Evolutionary conservation across 2,329 filamentous ascomycete genomes (phyloP), one percentile per base, ranked within the genome.

Genomic region (Aureobasidium sp.): DNA sequence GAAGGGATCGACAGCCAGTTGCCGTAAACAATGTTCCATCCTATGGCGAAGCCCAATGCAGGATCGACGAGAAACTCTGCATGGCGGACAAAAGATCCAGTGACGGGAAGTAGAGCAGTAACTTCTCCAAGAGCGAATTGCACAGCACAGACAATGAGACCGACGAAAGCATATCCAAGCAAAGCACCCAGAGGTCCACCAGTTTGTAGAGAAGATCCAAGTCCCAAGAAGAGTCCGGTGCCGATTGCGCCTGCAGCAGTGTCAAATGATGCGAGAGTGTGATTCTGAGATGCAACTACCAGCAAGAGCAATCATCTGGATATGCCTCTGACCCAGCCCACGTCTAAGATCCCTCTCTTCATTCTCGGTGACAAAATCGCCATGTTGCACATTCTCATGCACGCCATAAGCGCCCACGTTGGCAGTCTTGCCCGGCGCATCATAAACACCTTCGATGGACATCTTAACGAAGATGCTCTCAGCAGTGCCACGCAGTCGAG

Each of bases 71-170:
- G 94, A 53, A 90, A 82, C 64, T 85, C 82, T 19, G 90, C 89
- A 70, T 92, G 93, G 68, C 88, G 88, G 64, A 89, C 89, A 74
- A 94, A 94, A 67, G 89, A 90, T 71, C 87, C 85, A 61, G 85
- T 82, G 68, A 91, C 80, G 54, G 90, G 90, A 33, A 94, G 74
- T 87, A 88, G 93, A 56, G 89, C 83, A 6, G 89, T 88, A 88
- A 94, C 93, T 74, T 93, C 89, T 65, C 89, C 90, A 4, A 94
- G 83, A 62, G 84, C 86, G 63, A 85, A 85, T 88, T 94, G 91
- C 67, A 94, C 89, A 45, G 90, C 77, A 74, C 86, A 94, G 66
- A 93, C 90, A 64, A 94, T 75, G 47, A 86, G 75, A 66, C 88
- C 88, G 66, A 90, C 82, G 64, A 88, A 72, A 40, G 83, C 79